phyloP scores from a whole-genome alignment of 2,329 filamentous ascomycete species.

The Aspergillus niger region DNA sequence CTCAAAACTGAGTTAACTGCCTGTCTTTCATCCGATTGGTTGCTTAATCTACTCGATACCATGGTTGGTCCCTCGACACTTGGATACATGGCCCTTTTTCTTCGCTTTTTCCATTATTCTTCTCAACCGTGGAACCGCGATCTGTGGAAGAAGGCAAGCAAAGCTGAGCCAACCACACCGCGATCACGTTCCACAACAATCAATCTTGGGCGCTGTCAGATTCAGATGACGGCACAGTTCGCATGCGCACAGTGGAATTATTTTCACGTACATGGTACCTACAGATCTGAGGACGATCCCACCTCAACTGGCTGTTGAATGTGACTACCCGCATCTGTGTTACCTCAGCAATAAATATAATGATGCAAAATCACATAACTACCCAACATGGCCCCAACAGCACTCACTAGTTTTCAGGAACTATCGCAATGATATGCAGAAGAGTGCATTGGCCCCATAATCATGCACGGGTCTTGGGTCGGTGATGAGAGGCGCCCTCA shows the following conservation, averaged over 20 bases:
- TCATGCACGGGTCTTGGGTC: constrained; percentile 1
- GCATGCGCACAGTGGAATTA: not conserved
- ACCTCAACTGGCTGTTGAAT: not conserved
- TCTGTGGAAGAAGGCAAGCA: not conserved
- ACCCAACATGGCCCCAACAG: not conserved
- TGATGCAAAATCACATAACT: not conserved
- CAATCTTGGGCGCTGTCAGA: not conserved
- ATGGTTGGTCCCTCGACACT: not conserved
- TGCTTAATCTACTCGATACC: not conserved
- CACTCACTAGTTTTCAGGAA: not conserved
- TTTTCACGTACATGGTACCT: not conserved
- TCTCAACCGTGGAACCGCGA: not conserved
- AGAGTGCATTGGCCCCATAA: not conserved
- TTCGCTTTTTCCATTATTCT: not conserved
- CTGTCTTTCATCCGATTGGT: not conserved
- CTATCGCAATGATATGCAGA: not conserved
- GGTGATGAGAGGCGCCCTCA: not conserved
- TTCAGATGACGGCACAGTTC: not conserved
- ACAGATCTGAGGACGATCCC: not conserved
- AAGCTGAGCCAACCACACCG: not conserved
- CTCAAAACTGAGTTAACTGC: not conserved
- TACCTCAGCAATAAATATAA: not conserved
- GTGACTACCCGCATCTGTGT: not conserved
- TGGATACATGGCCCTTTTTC: not conserved
- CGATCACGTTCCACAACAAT: not conserved